A percentile compares a stretch with the other conserved stretches of the same genome.
phyloP scores from a whole-genome alignment of 2,329 filamentous ascomycete genomes.

The Coniochaeta hoffmannii region DNA sequence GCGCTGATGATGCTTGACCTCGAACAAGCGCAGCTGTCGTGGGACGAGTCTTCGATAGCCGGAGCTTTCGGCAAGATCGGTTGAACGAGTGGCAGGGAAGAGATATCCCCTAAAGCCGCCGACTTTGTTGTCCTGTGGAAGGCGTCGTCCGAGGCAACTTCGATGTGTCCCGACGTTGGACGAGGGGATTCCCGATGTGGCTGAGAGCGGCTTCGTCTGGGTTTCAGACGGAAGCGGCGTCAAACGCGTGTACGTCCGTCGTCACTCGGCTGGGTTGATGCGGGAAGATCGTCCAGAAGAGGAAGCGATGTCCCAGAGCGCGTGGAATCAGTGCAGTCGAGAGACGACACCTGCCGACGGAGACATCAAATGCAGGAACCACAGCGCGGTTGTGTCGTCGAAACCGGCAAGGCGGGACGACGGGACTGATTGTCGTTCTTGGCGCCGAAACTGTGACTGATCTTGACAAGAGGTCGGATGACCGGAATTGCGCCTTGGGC shows the following conservation, averaged over 20 bases:
- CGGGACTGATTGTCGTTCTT: not conserved
- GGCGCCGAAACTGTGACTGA: not conserved
- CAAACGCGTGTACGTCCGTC: not conserved
- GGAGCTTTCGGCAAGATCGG: not conserved
- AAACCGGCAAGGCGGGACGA: not conserved
- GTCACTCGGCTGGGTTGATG: not conserved
- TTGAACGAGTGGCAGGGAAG: not conserved
- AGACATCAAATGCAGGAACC: constrained; percentile 1
- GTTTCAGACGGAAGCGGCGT: not conserved
- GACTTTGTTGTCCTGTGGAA: not conserved
- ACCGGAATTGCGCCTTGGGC: not conserved
- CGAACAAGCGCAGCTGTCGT: not conserved
- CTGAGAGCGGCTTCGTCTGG: not conserved
- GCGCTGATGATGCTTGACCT: not conserved
- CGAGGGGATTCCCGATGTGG: not conserved
- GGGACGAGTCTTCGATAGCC: not conserved
- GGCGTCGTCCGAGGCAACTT: not conserved
- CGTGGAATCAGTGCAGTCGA: not conserved
- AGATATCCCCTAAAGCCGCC: not conserved
- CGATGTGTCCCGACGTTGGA: not conserved
- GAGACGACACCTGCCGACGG: not conserved
- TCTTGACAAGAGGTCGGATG: not conserved
- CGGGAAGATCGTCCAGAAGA: not conserved
- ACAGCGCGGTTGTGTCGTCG: not conserved
- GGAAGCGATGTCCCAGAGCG: not conserved